A percentile compares a stretch with the other conserved stretches of the same genome.
phyloP scores from a whole-genome alignment of 2,329 filamentous ascomycete genomes.

The Tolypocladium amazonense region DNA sequence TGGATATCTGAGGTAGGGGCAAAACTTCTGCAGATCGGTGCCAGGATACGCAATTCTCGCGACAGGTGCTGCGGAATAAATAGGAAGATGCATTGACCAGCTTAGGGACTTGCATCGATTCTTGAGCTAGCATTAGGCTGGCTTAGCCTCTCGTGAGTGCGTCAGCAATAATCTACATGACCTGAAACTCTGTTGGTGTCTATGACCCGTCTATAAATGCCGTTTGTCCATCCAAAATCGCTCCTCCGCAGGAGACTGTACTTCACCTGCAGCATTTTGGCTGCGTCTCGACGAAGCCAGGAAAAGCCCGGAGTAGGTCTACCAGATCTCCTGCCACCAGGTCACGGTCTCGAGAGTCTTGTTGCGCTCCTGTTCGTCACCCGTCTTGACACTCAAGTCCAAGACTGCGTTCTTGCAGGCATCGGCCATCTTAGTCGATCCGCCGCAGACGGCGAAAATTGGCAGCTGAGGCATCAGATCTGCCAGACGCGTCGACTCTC shows the following conservation, averaged over 20 bases:
- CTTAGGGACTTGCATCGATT: background rate
- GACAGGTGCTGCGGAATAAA: background rate
- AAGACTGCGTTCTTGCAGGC: slow-evolving; percentile 41
- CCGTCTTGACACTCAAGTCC: slow-evolving; percentile 32
- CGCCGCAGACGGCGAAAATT: slow-evolving; percentile 45
- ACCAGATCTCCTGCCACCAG: slow-evolving; percentile 54
- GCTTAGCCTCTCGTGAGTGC: background rate
- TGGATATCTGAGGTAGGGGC: background rate
- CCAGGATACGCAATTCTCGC: background rate
- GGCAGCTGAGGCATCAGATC: slow-evolving; percentile 25
- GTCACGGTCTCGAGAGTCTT: slow-evolving; percentile 22
- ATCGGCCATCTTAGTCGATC: slow-evolving; percentile 46
- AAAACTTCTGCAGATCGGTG: background rate
- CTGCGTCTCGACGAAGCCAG: background rate
- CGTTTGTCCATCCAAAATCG: too few species aligned
- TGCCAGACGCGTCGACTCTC: slow-evolving; percentile 24
- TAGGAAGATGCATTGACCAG: background rate
- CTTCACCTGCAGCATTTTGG: background rate
- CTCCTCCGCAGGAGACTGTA: too few species aligned
- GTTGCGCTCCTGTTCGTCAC: slow-evolving; percentile 27
- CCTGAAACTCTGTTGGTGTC: too few species aligned
- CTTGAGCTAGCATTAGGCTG: background rate
- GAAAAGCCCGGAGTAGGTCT: background rate
- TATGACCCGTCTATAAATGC: too few species aligned
- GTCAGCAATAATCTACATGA: background rate